A percentile compares a stretch with the other conserved stretches of the same genome.
phyloP scores from a whole-genome alignment of 176 grass and related monocot species.

The Eleusine coracana region DNA sequence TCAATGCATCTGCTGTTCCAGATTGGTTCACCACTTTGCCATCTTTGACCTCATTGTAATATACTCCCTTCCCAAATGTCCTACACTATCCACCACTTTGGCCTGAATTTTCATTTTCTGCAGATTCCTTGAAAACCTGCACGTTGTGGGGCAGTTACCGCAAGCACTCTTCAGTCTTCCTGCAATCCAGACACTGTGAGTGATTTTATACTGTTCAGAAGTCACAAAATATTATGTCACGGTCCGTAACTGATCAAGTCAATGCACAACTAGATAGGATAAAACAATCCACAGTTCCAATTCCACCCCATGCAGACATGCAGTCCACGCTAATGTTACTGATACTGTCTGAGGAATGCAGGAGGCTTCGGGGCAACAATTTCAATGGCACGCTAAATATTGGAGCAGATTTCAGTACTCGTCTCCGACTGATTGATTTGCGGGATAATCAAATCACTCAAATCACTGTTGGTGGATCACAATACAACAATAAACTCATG shows the following conservation, averaged over 20 bases:
- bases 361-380: constrained; percentile 63
- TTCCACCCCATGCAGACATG: neutral
- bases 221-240: neutral
- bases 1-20: constrained; percentile 64
- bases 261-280: neutral
- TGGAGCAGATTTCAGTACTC: constrained; percentile 47
- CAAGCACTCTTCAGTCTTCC: constrained; percentile 61
- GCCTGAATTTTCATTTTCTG: constrained; percentile 12
- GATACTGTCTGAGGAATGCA: constrained; percentile 16
- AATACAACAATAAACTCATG: constrained; percentile 59
- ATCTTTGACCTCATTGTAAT: constrained; percentile 74
- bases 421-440: constrained; percentile 72
- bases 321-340: neutral
- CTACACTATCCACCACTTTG: neutral
- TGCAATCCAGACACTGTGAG: constrained; percentile 78
- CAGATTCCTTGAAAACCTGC: constrained; percentile 69
- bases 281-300: neutral
- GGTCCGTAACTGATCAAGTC: neutral
- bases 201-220: neutral
- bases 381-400: constrained; percentile 77
- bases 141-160: constrained; percentile 57
- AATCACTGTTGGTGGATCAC: constrained; percentile 38
- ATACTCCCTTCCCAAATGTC: neutral
- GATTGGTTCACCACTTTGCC: constrained; percentile 68
- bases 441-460: constrained; percentile 48